Evolutionary conservation across 129 eudicot species (phyloP), one percentile per base, ranked within the genome.

Genomic region (Pseudognaphalium luteoalbum): DNA sequence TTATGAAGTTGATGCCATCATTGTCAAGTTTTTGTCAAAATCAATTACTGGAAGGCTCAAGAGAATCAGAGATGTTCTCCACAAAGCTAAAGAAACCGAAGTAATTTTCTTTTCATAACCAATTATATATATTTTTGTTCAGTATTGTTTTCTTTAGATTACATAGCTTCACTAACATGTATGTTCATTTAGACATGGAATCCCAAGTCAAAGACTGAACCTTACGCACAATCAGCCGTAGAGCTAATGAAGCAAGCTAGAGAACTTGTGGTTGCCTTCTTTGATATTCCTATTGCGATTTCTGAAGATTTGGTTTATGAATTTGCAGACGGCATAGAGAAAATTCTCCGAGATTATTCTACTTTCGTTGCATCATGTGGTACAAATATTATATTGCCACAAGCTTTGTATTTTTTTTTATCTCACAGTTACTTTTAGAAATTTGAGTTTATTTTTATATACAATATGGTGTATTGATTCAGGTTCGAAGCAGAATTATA

Each of bases 121-220:
- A 34, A 21, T 10, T 62, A n/a, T 65, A 6, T 30, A 25, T 25
- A 1, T 25, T 25, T 15, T 29, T 16, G n/a, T 16, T 41, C 25
- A 8, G 52, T 15, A 29, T 71, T 52, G 0, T 15, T 29, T 71
- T 19, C 9, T 41, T 52, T 39, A 3, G 16, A 61, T 21, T 57
- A 33, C 9, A 17, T 41, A 21, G n/a, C 47, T 51, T 28, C 16
- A 22, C 33, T 28, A 75, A 68, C 52, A 19, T 16, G 33, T 57
- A 17, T 76, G 16, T 28, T 39, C 22, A 57, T 70, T 29, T 50
- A 94, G 99, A 89, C 99, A 42, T 94, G 99, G 99, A 91, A 94
- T 73, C 99, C 99, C 6, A 94, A 87, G 81, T 94, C 99, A 6
- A 94, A 94, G 82, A 81, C 76, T 1, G 97, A 94, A 83, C 99